Conservation (phyloP, 305 asterid species). For the Rubia peregrina region DNA sequence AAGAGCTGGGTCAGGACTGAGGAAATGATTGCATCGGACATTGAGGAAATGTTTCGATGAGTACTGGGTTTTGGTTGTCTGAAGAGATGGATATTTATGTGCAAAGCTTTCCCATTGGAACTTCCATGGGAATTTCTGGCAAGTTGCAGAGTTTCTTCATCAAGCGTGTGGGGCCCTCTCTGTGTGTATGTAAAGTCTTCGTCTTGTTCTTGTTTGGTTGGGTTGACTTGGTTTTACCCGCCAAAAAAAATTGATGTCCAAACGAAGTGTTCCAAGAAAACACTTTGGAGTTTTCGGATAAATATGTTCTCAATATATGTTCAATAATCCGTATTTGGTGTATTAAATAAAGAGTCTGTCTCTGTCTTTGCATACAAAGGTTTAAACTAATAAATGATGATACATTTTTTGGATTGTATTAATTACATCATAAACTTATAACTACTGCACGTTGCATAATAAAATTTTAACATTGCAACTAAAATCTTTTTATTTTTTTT, state of each 20-base stretch:
- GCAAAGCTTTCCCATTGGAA: not conserved
- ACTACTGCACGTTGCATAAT: too few relatives aligned
- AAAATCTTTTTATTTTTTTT: too few relatives aligned
- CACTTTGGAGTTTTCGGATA: too few relatives aligned
- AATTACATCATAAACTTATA: too few relatives aligned
- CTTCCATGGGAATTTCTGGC: not conserved
- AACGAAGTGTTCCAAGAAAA: too few relatives aligned
- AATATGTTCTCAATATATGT: too few relatives aligned
- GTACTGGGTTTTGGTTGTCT: not conserved
- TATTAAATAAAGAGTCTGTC: too few relatives aligned
- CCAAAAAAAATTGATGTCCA: not conserved
- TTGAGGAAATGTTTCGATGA: conserved; percentile 11
- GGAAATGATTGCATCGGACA: conserved; percentile 52
- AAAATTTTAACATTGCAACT: too few relatives aligned
- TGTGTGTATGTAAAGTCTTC: not conserved
- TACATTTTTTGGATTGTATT: too few relatives aligned
- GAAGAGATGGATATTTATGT: not conserved
- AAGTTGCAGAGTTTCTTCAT: not conserved
- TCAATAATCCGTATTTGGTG: too few relatives aligned
- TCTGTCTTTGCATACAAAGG: too few relatives aligned
- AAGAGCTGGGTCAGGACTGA: conserved; percentile 41
- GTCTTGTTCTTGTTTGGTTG: not conserved
- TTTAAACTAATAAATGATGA: too few relatives aligned
- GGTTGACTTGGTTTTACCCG: conserved; percentile 9
- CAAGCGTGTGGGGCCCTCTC: not conserved